phyloP scores from a whole-genome alignment of 2,329 filamentous ascomycete genomes.

The Bipolaris bicolor region DNA sequence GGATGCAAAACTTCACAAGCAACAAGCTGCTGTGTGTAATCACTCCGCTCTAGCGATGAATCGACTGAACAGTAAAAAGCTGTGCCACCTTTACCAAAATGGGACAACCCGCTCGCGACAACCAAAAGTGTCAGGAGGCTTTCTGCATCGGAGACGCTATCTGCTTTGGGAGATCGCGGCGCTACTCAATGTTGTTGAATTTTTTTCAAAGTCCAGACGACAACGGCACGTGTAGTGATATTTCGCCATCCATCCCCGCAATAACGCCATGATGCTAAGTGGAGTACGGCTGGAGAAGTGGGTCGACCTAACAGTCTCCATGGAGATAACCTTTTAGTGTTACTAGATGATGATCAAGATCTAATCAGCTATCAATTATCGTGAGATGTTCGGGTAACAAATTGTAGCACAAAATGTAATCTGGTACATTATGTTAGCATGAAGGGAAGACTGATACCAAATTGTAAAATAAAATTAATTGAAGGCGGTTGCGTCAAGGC shows the following conservation, averaged over 20 bases:
- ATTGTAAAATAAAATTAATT: not conserved
- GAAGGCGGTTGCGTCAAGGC: not conserved
- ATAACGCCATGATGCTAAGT: conserved; percentile 18
- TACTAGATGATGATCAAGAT: not conserved
- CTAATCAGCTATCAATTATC: not conserved
- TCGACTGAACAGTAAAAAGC: conserved; percentile 1
- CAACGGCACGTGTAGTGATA: conserved; percentile 4
- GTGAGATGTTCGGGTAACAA: not conserved
- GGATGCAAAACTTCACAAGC: not conserved
- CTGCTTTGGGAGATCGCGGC: conserved; percentile 2
- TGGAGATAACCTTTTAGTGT: not conserved
- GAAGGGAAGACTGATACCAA: not conserved
- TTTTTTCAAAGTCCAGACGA: not conserved
- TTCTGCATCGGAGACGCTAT: conserved; percentile 3
- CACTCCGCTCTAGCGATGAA: not conserved
- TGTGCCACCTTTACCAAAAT: not conserved
- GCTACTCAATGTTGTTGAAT: not conserved
- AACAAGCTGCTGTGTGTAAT: not conserved
- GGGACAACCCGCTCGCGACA: not conserved
- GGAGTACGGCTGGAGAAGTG: conserved; percentile 5
- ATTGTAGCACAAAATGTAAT: not conserved
- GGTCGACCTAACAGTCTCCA: conserved; percentile 5
- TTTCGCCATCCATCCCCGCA: conserved; percentile 18
- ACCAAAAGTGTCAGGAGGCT: not conserved
- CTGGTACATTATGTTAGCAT: not conserved